Evolutionary conservation across 352 stramenopile genomes (phyloP).

Genomic region (Discostella stelligera): DNA sequence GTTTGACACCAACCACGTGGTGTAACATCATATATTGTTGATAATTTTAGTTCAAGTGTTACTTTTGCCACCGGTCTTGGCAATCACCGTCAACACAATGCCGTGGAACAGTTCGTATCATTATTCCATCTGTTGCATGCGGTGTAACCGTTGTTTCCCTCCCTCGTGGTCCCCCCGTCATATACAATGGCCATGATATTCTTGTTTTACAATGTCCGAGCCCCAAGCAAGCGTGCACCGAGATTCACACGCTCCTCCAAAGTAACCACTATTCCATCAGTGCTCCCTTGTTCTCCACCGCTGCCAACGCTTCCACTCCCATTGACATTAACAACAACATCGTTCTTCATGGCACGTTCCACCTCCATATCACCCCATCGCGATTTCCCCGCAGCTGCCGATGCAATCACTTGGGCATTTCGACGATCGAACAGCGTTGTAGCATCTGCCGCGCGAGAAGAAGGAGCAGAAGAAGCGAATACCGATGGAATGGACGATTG

Average conservation of each 20-base stretch:
- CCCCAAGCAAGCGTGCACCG: slow-evolving; percentile 27
- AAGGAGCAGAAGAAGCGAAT: slow-evolving; percentile 12
- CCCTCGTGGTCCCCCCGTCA: neutral
- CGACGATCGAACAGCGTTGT: slow-evolving; percentile 27
- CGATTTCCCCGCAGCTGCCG: slow-evolving; percentile 58
- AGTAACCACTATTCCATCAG: neutral
- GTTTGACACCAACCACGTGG: no score
- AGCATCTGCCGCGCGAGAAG: slow-evolving; percentile 3
- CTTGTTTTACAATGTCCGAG: neutral
- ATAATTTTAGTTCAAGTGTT: no score
- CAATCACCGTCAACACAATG: no score
- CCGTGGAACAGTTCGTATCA: no score
- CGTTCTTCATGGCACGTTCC: slow-evolving; percentile 9
- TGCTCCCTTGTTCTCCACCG: neutral
- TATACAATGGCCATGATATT: neutral
- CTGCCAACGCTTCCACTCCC: neutral
- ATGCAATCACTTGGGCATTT: slow-evolving; percentile 49
- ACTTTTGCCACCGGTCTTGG: no score
- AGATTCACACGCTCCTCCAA: slow-evolving; percentile 43
- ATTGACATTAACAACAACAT: neutral
- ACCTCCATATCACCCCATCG: slow-evolving; percentile 68
- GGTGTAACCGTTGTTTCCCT: neutral
- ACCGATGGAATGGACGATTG: neutral
- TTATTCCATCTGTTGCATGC: neutral
- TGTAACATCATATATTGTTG: no score